These are phyloP conservation scores for Cordyceps farinosa DNA, from an alignment of 2,329 filamentous ascomycete species.

Conservation along the genomic window DNA sequence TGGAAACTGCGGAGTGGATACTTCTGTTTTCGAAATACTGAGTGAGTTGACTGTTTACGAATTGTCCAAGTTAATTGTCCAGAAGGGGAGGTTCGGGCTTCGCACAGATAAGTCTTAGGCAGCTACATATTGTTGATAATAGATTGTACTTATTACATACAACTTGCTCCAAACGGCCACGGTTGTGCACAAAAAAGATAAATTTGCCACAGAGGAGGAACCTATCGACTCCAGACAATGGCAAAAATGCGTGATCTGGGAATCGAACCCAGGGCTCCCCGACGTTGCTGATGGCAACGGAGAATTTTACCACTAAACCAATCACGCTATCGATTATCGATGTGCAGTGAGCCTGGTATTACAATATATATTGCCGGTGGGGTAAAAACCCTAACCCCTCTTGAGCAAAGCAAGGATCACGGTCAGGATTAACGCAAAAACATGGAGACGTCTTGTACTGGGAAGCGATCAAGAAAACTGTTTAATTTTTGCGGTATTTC, in stretches of 20 bases:
- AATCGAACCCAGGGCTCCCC: slow-evolving; percentile 35
- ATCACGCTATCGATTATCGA: slow-evolving; percentile 26
- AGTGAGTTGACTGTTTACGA: slow-evolving; percentile 40
- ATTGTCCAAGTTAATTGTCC: slow-evolving; percentile 35
- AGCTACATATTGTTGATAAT: background rate
- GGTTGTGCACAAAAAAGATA: background rate
- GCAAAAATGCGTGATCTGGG: slow-evolving; percentile 30
- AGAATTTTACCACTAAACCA: slow-evolving; percentile 37
- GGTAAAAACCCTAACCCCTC: too few species aligned
- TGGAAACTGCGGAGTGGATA: slow-evolving; percentile 40
- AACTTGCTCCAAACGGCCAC: background rate
- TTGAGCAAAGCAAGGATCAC: too few species aligned
- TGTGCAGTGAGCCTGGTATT: too few species aligned
- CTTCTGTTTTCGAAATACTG: slow-evolving; percentile 48
- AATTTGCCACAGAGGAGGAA: background rate
- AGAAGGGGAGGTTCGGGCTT: slow-evolving; percentile 29
- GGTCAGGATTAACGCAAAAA: too few species aligned
- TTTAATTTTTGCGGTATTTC: too few species aligned
- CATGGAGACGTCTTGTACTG: too few species aligned
- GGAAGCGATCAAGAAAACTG: too few species aligned
- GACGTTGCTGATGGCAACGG: slow-evolving; percentile 33
- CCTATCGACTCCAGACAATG: background rate
- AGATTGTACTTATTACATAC: background rate
- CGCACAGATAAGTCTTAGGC: background rate
- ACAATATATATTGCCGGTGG: too few species aligned